A percentile compares a stretch with the other conserved stretches of the same genome.
Conservation (phyloP, 208 protist genomes). For the Crithidia expoeki region DNA sequence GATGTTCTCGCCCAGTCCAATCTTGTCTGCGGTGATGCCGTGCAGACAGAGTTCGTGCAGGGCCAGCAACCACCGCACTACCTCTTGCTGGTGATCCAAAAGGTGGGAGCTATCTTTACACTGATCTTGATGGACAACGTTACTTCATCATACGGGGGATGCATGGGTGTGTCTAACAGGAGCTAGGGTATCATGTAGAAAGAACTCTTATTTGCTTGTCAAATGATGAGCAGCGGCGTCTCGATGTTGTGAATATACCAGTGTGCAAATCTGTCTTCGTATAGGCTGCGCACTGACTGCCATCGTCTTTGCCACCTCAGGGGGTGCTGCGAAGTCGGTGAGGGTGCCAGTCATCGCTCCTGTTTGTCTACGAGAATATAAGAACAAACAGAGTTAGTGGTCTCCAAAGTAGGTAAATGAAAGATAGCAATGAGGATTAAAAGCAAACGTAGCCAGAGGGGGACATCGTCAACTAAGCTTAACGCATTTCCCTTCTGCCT, state of each 20-base stretch:
- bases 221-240: constrained; percentile 1
- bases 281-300: not conserved
- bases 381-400: not conserved
- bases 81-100: constrained; percentile 90
- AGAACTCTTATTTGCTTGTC: constrained; percentile 14
- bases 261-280: not conserved
- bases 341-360: not conserved
- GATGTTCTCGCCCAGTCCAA: constrained; percentile 97
- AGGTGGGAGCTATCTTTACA: constrained; percentile 35
- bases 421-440: no score
- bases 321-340: not conserved
- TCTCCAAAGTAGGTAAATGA: no score
- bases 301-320: not conserved
- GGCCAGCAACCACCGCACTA: constrained; percentile 95
- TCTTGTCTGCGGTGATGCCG: constrained; percentile 97
- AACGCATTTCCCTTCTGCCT: no score
- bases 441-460: no score
- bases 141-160: no score
- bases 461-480: no score
- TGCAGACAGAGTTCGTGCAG: constrained; percentile 74
- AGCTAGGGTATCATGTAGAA: not conserved
- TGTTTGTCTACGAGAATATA: not conserved
- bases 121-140: not conserved
- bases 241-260: constrained; percentile 1
- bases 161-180: not conserved